These are phyloP conservation scores for Linum trigynum DNA, from an alignment of 345 rosid genomes.

Conservation along the genomic window DNA sequence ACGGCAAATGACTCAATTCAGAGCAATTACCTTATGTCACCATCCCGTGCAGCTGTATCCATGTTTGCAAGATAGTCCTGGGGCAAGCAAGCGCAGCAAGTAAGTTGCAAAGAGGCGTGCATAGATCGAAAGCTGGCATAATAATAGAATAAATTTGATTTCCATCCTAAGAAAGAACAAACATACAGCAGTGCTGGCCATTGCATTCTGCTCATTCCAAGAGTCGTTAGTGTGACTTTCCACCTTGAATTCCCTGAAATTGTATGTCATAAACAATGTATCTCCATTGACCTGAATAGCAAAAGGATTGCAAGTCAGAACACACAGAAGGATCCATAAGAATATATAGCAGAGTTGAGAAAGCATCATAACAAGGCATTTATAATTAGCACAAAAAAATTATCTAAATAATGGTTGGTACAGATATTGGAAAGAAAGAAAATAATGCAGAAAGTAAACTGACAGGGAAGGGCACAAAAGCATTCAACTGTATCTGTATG, in stretches of 20 bases:
- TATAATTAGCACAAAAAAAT: neutral
- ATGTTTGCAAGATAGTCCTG: slow-evolving; percentile 91
- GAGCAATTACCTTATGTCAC: slow-evolving; percentile 57
- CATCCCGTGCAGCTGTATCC: slow-evolving; percentile 50
- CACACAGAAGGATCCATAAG: neutral
- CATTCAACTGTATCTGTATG: neutral
- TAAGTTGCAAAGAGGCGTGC: slow-evolving; percentile 9
- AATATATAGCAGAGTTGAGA: neutral
- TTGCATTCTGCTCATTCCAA: slow-evolving; percentile 83
- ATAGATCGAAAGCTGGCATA: neutral
- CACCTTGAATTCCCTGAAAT: slow-evolving; percentile 79
- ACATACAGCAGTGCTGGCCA: slow-evolving; percentile 80
- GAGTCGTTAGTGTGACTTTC: slow-evolving; percentile 52
- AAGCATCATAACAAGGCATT: neutral
- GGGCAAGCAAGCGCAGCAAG: slow-evolving; percentile 12
- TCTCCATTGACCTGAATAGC: slow-evolving; percentile 86
- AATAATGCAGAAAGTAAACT: too few species aligned
- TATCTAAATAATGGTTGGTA: too few species aligned
- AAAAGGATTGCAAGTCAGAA: neutral
- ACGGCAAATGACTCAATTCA: slow-evolving; percentile 1
- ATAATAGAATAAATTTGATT: neutral
- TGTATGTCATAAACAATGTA: slow-evolving; percentile 74
- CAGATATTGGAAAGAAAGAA: too few species aligned
- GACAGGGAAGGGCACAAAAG: too few species aligned
- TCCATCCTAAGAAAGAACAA: slow-evolving; percentile 6